Evolutionary conservation across 2,329 filamentous ascomycete genomes (phyloP), one percentile per base, ranked within the genome.

Genomic region (Trichophaea hybrida): DNA sequence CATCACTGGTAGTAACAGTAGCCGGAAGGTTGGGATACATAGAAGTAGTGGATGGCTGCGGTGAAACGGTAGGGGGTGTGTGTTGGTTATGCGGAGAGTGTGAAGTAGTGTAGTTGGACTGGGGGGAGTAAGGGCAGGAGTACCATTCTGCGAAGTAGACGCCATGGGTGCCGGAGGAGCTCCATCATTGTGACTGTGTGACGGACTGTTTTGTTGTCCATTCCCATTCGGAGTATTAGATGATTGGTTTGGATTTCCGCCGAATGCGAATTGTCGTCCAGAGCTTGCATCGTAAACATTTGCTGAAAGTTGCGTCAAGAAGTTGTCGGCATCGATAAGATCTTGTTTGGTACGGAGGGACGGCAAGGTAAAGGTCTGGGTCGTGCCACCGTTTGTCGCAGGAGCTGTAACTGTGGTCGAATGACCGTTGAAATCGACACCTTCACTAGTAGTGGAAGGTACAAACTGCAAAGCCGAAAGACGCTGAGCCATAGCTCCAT

Each of bases 261-360:
- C 61, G 46, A 59, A 64, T 33, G 60, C 12, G 15, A 55, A 63
- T 40, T 64, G 59, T n/a, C 46, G 34, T 43, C 61, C 59, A 49
- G 48, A 32, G 52, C 55, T 55, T 72, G 85, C 94, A 74, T 97
- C 93, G 71, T 97, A 97, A 53, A 97, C 88, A 50, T 91, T 96
- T 65, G 85, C 84, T 74, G 96, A 90, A 78, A 97, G 91, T 74
- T 96, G 88, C 74, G 95, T 89, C 58, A 98, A 80, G 72, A 97
- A 87, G 70, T 89, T 86, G 72, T 97, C 93, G 69, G 97, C 90
- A 71, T 94, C 89, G 71, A 94, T 77, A 48, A 98, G 78, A 71
- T 98, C 93, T 71, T 83, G 89, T 79, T 97, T 95, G 53, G 90
- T 96, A 70, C 91, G 84, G 59, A 94, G 79, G 13, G 89, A 83